Evolutionary conservation across 768 basidiomycete species (phyloP), one percentile per base, ranked within the genome.

Genomic region (Pleurotus tuoliensis): DNA sequence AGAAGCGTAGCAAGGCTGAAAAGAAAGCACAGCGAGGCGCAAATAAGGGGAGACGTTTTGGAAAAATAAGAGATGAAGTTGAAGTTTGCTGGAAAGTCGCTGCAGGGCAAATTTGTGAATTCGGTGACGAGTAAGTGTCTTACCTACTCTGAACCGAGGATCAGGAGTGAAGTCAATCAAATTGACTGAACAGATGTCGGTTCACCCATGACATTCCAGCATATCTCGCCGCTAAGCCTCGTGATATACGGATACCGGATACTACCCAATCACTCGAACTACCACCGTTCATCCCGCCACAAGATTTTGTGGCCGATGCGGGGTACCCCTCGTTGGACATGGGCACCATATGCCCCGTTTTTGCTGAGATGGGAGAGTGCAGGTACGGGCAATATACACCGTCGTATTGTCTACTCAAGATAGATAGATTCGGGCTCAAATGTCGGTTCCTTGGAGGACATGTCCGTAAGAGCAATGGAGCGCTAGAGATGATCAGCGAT

Each of bases 361-460:
- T 82, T 63, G 70, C 74, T 13, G 82, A 83, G 60, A 76, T 78
- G 15, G 94, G 93, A 1, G 81, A 84, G 61, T 97, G 94, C 73
- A 82, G 82, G 76, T 79, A 58, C 25, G 70, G 20, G 12, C 3
- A 18, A 15, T 63, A 4, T 20, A 13, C 18, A 27, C 15, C 39
- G 13, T 16, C 9, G 55, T 3, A 11, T 55, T 43, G 8, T n/a
- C 18, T 56, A 15, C 47, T 51, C 47, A 50, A 56, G 16, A 22
- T 27, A 39, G 9, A 24, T 25, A 81, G 78, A 52, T 84, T 82
- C 63, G 97, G 94, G 9, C 86, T 90, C 69, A 92, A 94, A 69
- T 99, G 97, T 67, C 84, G 97, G 2, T 97, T 90, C 71, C 80
- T 97, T 4, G 87, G 88, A 11, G 86, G 82, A 3, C 96, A 99